Evolutionary conservation across 2,329 filamentous ascomycete species (phyloP), one percentile per base, ranked within the genome.

Genomic region (Sporothrix pseudoabietina): DNA sequence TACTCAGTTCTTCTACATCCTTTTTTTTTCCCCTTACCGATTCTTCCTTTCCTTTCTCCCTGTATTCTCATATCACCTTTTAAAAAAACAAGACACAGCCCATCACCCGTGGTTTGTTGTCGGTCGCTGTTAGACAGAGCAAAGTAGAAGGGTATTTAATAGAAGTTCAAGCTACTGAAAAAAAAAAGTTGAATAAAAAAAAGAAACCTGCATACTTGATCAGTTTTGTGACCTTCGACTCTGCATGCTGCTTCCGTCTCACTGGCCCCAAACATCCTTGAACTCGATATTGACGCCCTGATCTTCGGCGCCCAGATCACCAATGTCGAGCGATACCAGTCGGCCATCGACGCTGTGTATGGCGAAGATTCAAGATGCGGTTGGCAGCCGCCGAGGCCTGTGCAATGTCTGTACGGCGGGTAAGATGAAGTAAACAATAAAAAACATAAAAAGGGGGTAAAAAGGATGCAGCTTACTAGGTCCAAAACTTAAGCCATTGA

Each of bases 221-320:
- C 7, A 32, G 7, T 32, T 59, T 35, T 35, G 54, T 32, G 54
- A 30, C 3, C 0, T 12, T 3, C 0, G 44, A 6, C 1, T 14
- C 12, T 49, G 9, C 16, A 12, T 22, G 14, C 6, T 19, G 44
- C 14, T 1, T 4, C 14, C 44, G 41, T n/a, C 44, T 49, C 61
- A 75, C 61, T 55, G 65, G 44, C 76, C 75, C 4, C 91, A 89
- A 3, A 92, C 89, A 75, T 90, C 86, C 22, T 87, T 84, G 79
- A 93, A 90, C 77, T 92, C 89, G 76, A 92, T 86, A 57, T 83
- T 83, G 49, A 79, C 78, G 9, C 79, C 79, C 73, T 76, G 77
- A 61, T 80, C 78, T 14, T 77, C 70, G 12, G 78, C 76, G 0
- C 77, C 77, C 35, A 79, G 70, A n/a, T 79, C 76, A 3, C 78